Percentiles rank a stretch among this genome's conserved stretches.
Conservation (phyloP, 2,329 filamentous ascomycete genomes). For the Xylariaceae sp. region DNA sequence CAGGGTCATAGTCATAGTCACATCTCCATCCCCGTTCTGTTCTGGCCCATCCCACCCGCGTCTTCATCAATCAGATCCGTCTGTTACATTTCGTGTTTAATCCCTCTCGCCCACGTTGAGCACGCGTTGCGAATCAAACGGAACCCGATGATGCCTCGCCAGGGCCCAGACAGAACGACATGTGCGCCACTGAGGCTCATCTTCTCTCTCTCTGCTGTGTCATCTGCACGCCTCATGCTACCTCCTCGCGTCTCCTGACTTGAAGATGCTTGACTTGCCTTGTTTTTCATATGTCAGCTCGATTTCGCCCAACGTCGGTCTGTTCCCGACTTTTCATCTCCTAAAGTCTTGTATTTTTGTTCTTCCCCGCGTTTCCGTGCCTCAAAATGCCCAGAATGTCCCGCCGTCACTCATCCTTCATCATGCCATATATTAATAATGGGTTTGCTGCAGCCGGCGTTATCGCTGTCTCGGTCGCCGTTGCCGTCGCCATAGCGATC, state of each 20-base stretch:
- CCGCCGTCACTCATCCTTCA: not conserved
- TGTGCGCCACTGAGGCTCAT: not conserved
- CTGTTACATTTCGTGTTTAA: not conserved
- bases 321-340: not conserved
- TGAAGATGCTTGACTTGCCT: not conserved
- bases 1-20: too few relatives aligned
- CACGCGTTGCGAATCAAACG: conserved; percentile 23
- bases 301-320: not conserved
- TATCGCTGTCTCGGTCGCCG: conserved; percentile 52
- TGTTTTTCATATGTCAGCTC: not conserved
- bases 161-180: conserved; percentile 4
- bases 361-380: not conserved
- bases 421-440: conserved; percentile 55
- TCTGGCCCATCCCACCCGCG: conserved; percentile 4
- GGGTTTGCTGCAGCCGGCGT: conserved; percentile 53
- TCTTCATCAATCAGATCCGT: not conserved
- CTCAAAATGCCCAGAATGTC: not conserved
- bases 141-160: conserved; percentile 24
- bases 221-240: not conserved
- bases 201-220: conserved; percentile 1
- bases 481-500: conserved; percentile 47
- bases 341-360: not conserved
- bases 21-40: too few relatives aligned
- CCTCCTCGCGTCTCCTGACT: not conserved
- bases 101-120: conserved; percentile 21